Evolutionary conservation across 139 green algal species (phyloP), one percentile per base, ranked within the genome.

Genomic region (Microglena sp.): DNA sequence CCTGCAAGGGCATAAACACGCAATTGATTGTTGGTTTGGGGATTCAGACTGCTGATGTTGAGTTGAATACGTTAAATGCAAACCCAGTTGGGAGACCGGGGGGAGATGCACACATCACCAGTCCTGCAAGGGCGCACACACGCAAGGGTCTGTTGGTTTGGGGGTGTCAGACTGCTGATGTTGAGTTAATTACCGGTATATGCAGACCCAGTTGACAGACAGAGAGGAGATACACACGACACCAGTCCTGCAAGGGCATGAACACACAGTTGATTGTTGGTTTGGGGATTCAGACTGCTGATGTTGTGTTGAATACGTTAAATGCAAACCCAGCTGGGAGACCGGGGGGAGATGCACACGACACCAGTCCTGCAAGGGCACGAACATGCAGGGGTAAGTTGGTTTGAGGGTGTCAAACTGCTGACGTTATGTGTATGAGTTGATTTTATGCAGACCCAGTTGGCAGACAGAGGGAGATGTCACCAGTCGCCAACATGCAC

Each of bases 291-390:
- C 53, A 6, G 67, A 68, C 72, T 79, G 72, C 46, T 64, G 53
- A 18, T 22, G 34, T 67, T 67, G 75, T 27, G 35, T 72, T 30
- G 40, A 33, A 58, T 79, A 71, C 63, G n/a, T n/a, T n/a, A n/a
- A n/a, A 75, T 79, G 67, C 72, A 79, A n/a, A n/a, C 65, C 72
- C 80, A 84, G 69, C 83, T 84, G 29, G 84, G 66, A 5, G 68
- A 45, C 18, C 40, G 27, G 15, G 44, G 30, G 11, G n/a, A 45
- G 29, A 64, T 44, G 56, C 56, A 64, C 56, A 64, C 56, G 24
- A 43, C 60, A 18, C 60, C 60, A 26, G 24, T 55, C 33, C 32
- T 66, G 60, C 56, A 22, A 5, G 8, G 7, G 28, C 28, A 63
- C 50, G 22, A 6, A 59, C 24, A n/a, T n/a, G 11, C 22, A 27